Evolutionary conservation across 2,329 filamentous ascomycete species (phyloP), one percentile per base, ranked within the genome.

Genomic region (Talaromyces amestolkiae): DNA sequence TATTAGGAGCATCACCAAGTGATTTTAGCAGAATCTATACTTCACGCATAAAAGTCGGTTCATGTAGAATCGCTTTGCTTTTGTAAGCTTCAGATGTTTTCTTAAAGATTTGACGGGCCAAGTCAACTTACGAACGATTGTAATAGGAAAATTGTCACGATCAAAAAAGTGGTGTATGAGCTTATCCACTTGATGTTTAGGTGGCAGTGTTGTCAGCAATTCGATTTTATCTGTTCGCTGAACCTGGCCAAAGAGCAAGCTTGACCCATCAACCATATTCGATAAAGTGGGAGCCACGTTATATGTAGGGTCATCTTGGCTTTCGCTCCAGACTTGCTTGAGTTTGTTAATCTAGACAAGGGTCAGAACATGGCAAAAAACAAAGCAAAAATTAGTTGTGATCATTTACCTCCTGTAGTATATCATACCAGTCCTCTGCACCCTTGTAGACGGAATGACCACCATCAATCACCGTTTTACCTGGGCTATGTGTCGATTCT

Each of bases 161-260:
- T 66, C 65, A 41, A 66, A 66, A 31, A 66, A 66, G 22, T 41
- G 9, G 8, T 24, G 31, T 58, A 66, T 58, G 13, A 66, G 33
- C 62, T 49, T 66, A 37, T 66, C 65, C 33, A 58, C 58, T 33
- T 65, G 45, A 43, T 90, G 87, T 74, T 93, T 95, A 0, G 89
- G 84, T 1, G 95, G 95, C 51, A 98, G 85, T 61, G 90, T 88
- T 31, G 89, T 86, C 68, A 96, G 86, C 8, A 98, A 83, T 73
- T 98, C 94, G n/a, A 85, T 80, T 71, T 91, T 90, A 43, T 88
- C 88, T 17, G 89, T 88, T 8, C 88, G 85, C 58, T 89, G 83
- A 69, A 84, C 84, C 2, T 89, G 87, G 61, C 91, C 91, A 68
- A 96, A 89, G 8, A 98, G 81, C 69, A 97, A 89, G 0, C 91